Base-by-base conservation (phyloP, 169 alveolate genomes). In the Plasmodium reichenowi region DNA sequence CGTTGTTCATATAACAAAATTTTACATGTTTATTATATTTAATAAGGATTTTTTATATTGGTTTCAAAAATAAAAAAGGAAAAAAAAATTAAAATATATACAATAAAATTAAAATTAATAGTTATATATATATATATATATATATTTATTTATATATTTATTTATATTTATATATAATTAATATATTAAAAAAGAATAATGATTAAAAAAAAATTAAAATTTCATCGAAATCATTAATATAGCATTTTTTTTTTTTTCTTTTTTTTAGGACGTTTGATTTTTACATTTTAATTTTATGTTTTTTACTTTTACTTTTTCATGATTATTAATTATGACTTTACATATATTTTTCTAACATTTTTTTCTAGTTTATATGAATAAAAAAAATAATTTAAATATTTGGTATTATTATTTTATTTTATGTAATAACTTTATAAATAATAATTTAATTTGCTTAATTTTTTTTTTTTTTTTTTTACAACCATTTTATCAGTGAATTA, bases 1-100 rank as follows among this genome's bases (percentile, higher is more conserved):
- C 76, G 89, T 59, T 78, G 76, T 78, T 67, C 26, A 50, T 78
- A 66, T 78, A 64, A 43, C 50, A 78, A 64, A 78, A 29, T n/a
- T 20, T 67, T 78, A 64, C 78, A 17, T 64, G 60, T 52, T 78
- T 64, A 74, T 29, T 62, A 48, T 47, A 78, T 52, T 47, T 66
- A 78, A 78, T 64, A 78, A 67, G 67, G 67, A 63, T 78, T 64
- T 62, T n/a, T 52, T 60, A 78, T 56, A 59, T 47, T 20, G 62
- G 71, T 78, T 43, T 20, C 22, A 58, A 73, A 45, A 38, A 20
- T 38, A 22, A 29, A 22, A 56, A 73, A 15, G 64, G 32, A 50
- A 63, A 45, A 75, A 17, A 47, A 75, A 62, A 54, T 75, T n/a
- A 50, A 78, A 78, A 78, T 64, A 64, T 64, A 58, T 67, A 45